phyloP scores from a whole-genome alignment of 352 stramenopile genomes.

The Globisporangium apiculatum region DNA sequence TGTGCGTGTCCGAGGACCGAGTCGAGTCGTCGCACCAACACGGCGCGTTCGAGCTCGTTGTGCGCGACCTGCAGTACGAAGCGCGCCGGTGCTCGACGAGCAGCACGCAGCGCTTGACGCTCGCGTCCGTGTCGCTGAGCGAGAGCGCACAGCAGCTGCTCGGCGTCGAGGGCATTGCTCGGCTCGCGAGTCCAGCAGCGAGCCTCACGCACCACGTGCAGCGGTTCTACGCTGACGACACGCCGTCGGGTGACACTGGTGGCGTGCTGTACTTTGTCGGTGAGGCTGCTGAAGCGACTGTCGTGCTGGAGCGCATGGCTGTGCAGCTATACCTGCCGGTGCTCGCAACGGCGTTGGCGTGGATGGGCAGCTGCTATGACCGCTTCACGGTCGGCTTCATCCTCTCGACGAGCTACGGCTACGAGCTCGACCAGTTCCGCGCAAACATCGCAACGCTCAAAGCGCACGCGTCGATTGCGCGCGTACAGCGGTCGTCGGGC shows the following conservation, averaged over 20 bases:
- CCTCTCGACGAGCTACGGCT: conserved; percentile 55
- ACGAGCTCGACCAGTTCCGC: conserved; percentile 43
- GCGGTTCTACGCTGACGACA: conserved; percentile 24
- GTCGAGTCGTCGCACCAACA: conserved; percentile 1
- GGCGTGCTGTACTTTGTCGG: conserved; percentile 11
- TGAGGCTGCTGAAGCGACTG: conserved; percentile 17
- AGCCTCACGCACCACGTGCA: conserved; percentile 33
- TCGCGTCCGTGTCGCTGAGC: conserved; percentile 17
- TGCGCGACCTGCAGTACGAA: conserved; percentile 28
- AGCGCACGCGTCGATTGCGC: conserved; percentile 20
- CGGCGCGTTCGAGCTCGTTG: conserved; percentile 18
- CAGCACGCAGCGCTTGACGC: conserved; percentile 18
- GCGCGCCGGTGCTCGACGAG: conserved; percentile 29
- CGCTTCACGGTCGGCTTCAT: conserved; percentile 56
- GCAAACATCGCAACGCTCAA: conserved; percentile 48
- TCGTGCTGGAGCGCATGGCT: conserved; percentile 18
- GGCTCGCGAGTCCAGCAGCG: conserved; percentile 34
- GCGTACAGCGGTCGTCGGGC: conserved; percentile 18
- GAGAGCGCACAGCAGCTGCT: conserved; percentile 31
- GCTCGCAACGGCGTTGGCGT: conserved; percentile 29
- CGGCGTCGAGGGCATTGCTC: conserved; percentile 25
- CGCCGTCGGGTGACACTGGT: neutral
- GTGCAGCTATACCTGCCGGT: conserved; percentile 39
- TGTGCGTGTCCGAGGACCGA: conserved; percentile 24
- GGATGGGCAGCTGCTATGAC: conserved; percentile 30